Conservation (phyloP, 345 rosid species). For the Linum lewisii region DNA sequence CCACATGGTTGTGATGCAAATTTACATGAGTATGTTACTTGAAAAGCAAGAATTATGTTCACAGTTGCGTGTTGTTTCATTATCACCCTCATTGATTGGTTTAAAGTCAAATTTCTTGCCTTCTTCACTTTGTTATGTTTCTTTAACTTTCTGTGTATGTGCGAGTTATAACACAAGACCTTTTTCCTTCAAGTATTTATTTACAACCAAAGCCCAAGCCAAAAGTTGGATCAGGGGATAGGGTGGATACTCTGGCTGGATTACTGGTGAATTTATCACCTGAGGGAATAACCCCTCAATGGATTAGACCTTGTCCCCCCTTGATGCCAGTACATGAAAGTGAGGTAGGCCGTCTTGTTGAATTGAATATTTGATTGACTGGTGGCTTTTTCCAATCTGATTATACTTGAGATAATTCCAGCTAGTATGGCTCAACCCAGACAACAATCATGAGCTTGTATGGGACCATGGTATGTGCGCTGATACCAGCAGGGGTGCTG, state of each 20-base stretch:
- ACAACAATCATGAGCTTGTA: constrained; percentile 87
- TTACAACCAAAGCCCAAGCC: constrained; percentile 58
- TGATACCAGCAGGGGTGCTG: constrained; percentile 90
- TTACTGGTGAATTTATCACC: constrained; percentile 38
- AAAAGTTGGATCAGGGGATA: constrained; percentile 82
- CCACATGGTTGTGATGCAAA: constrained; percentile 61
- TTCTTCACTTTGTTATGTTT: background rate
- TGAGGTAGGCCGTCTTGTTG: constrained; percentile 39
- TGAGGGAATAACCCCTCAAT: constrained; percentile 56
- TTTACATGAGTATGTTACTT: constrained; percentile 63
- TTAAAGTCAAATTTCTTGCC: background rate
- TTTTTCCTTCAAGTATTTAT: constrained; percentile 54
- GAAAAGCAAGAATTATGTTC: constrained; percentile 5
- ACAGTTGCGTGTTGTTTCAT: background rate
- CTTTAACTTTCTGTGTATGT: constrained; percentile 1
- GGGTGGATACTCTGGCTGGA: constrained; percentile 55
- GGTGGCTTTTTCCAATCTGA: constrained; percentile 11
- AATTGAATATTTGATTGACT: constrained; percentile 4
- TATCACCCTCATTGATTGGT: background rate
- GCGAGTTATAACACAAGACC: constrained; percentile 12
- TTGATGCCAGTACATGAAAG: constrained; percentile 63
- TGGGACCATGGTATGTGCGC: constrained; percentile 99
- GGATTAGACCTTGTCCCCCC: constrained; percentile 86
- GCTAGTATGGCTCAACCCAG: constrained; percentile 91
- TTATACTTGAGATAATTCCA: constrained; percentile 21